Evolutionary conservation across 1,139 yeast genomes (phyloP), one percentile per base, ranked within the genome.

Genomic region (Debaryomyces sp.): DNA sequence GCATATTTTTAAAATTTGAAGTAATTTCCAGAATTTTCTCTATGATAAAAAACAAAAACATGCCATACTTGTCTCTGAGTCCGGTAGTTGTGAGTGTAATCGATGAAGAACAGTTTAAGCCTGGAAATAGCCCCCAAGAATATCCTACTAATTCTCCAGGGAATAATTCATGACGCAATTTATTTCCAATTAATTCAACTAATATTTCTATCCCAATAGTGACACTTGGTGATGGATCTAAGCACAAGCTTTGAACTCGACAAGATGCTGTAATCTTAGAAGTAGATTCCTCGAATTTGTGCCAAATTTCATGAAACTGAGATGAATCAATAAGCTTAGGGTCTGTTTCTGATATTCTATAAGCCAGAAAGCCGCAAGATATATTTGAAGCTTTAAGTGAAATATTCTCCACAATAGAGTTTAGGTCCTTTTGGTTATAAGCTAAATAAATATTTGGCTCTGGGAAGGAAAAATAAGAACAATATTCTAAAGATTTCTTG

Each of bases 81-180:
- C 91, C 91, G 40, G 76, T 66, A 1, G 83, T 58, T 5, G 76
- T 77, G 34, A 85, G 56, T 0, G 77, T 62, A 6, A 85, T 59
- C 5, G 84, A 75, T 1, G 75, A 71, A 41, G 75, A 78, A 6
- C 85, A 82, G 50, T 77, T 75, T 21, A 68, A 54, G 4, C 84
- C 78, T 0, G 89, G 77, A 36, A 64, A 70, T 0, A 84, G 51
- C 18, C 78, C 82, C 80, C 85, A 85, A 0, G 78, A 66, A 55
- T 74, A 83, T 2, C 83, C 81, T 10, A 82, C 53, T 22, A 71
- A 58, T 49, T 82, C 80, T 0, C 84, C 74, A 0, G 77, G 73
- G 57, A 84, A 85, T 3, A 86, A 55, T 4, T 54, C 54, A 1
- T 66, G 59, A n/a, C 71, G 62, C 1, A 84, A 58, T 7, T 62